phyloP scores from a whole-genome alignment of 148 eudicot species.

The Camellia japonica region DNA sequence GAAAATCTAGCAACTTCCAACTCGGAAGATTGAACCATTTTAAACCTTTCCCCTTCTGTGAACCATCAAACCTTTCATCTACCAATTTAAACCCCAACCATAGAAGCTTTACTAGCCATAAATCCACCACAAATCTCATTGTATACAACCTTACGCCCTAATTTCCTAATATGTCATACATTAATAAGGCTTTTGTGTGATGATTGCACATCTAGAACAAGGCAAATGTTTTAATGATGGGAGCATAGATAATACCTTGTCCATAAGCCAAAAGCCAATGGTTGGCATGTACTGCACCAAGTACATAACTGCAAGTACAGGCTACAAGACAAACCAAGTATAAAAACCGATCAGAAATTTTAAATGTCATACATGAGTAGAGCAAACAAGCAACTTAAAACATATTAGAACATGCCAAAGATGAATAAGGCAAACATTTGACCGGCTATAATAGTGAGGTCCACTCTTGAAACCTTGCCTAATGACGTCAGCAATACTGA shows the following conservation, averaged over 20 bases:
- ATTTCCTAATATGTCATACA: not conserved
- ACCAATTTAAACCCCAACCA: not conserved
- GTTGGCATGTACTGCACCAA: conserved; percentile 89
- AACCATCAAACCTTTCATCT: not conserved
- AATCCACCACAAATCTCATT: not conserved
- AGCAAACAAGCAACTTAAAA: not conserved
- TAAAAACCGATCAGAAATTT: not conserved
- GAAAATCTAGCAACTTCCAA: not conserved
- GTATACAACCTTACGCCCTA: not conserved
- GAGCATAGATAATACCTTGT: conserved; percentile 53
- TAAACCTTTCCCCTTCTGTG: not conserved
- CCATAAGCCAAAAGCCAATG: conserved; percentile 89
- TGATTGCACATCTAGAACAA: not conserved
- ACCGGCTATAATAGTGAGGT: too few relatives aligned
- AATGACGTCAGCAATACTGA: too few relatives aligned
- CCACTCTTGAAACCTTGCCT: too few relatives aligned
- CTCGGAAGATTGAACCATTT: not conserved
- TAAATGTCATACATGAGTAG: not conserved
- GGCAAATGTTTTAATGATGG: not conserved
- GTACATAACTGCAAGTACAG: conserved; percentile 92
- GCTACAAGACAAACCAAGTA: conserved; percentile 48
- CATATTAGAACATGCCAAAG: not conserved
- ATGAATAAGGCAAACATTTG: not conserved
- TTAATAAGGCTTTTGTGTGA: not conserved
- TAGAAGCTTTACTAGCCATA: not conserved